Conservation (phyloP, 148 eudicot genomes). For the Rhododendron ferrugineum region DNA sequence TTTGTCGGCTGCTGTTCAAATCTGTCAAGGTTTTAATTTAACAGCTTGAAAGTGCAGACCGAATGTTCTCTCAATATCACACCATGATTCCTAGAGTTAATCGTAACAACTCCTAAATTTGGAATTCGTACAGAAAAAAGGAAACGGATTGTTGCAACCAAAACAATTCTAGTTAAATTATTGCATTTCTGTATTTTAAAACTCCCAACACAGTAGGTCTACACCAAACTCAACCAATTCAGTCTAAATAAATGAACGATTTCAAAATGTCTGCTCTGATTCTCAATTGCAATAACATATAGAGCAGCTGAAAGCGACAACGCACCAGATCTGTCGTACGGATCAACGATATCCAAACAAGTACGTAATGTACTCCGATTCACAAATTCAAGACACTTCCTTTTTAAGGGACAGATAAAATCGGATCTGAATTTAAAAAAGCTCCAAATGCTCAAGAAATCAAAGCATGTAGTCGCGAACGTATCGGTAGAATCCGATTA, state of each 20-base stretch:
- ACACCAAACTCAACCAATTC: not conserved
- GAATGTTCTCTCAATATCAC: not conserved
- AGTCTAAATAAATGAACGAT: not conserved
- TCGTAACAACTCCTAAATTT: not conserved
- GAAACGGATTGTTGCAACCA: not conserved
- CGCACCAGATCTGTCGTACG: not conserved
- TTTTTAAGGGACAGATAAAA: not conserved
- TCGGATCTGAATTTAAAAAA: not conserved
- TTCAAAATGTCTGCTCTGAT: not conserved
- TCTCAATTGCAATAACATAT: not conserved
- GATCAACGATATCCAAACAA: no score
- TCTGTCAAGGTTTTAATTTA: not conserved
- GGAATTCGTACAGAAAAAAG: not conserved
- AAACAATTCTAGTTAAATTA: not conserved
- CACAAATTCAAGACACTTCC: not conserved
- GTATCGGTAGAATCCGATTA: not conserved
- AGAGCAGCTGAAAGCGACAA: not conserved
- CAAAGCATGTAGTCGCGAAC: not conserved
- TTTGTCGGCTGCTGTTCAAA: not conserved
- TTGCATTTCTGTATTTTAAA: not conserved
- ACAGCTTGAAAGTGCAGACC: not conserved
- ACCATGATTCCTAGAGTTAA: not conserved
- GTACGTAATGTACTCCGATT: not conserved
- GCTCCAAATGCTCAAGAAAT: not conserved
- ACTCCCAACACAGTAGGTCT: not conserved